Evolutionary conservation across 805 yeast species (phyloP), one percentile per base, ranked within the genome.

Genomic region (Lipomyces mesembrius): DNA sequence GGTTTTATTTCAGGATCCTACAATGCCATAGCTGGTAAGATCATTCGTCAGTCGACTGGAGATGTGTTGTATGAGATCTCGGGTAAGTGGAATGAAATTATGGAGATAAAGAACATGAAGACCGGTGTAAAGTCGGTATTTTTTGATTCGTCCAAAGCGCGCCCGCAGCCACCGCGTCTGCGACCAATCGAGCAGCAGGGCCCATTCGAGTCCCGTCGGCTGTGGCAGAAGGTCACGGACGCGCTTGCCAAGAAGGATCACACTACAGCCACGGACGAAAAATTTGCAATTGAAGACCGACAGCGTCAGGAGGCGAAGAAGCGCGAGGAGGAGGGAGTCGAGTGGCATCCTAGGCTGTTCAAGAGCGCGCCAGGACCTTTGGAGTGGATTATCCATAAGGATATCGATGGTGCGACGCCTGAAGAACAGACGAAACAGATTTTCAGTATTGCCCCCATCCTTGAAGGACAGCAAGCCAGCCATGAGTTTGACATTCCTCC

Each of bases 61-160:
- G 86, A 88, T 71, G 81, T 81, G 1, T 77, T 88, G 46, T 92
- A 81, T 75, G 90, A 86, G 72, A 82, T 94, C 51, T 74, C 88
- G 11, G 99, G 99, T 14, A 94, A 95, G 78, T 95, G 99, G 99
- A 92, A 92, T 78, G 97, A 88, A 69, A 81, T 87, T 0, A 88
- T 95, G 85, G 83, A 87, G 64, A 85, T 92, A 59, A 88, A 86
- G 74, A 82, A 87, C 69, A 69, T 83, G 59, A 76, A 77, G 61
- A 83, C 85, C 0, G 80, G 84, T 39, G 79, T 84, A 64, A 83
- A 84, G 66, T 75, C 80, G 5, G 81, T 82, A 4, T 83, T 89
- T 39, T 85, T 88, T 70, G 90, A 90, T 74, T 87, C 95, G 3
- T 73, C 73, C n/a, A 80, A 80, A 34, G 83, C 91, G 2, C 73